These are phyloP conservation scores for Calocybe gangraenosa DNA, from an alignment of 768 basidiomycete species.

Conservation along the genomic window DNA sequence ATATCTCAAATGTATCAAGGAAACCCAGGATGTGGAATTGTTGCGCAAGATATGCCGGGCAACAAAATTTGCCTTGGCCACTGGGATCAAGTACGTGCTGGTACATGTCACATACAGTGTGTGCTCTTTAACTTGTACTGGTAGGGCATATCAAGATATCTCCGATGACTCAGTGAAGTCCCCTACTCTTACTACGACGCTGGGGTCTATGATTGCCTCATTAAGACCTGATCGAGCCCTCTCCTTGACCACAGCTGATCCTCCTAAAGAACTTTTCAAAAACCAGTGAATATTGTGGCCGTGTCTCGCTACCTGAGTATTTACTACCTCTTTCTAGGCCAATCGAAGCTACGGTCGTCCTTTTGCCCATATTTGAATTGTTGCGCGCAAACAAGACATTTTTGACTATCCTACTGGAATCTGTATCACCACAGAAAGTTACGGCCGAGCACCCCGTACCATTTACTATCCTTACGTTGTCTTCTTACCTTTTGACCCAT, in stretches of 20 bases:
- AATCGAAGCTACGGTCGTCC: slow-evolving; percentile 51
- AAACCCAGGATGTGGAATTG: slow-evolving; percentile 42
- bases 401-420: slow-evolving; percentile 39
- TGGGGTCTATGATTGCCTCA: slow-evolving; percentile 49
- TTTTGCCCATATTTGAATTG: slow-evolving; percentile 63
- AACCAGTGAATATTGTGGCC: slow-evolving; percentile 38
- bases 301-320: neutral
- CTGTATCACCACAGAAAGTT: slow-evolving; percentile 22
- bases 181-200: slow-evolving; percentile 43
- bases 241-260: slow-evolving; percentile 39
- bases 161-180: slow-evolving; percentile 41
- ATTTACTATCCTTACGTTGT: slow-evolving; percentile 49
- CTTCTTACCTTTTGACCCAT: slow-evolving; percentile 65
- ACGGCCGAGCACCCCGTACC: slow-evolving; percentile 28
- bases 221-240: slow-evolving; percentile 54
- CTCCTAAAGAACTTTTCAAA: slow-evolving; percentile 52
- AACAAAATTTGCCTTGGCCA: slow-evolving; percentile 45
- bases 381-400: slow-evolving; percentile 48
- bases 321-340: slow-evolving; percentile 41
- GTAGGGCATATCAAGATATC: slow-evolving; percentile 54
- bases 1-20: slow-evolving; percentile 51
- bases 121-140: neutral
- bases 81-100: slow-evolving; percentile 43
- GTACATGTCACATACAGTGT: neutral
- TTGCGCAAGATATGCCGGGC: slow-evolving; percentile 60